These are phyloP conservation scores for Lactarius psammicola DNA, from an alignment of 768 basidiomycete species.

Conservation along the genomic window DNA sequence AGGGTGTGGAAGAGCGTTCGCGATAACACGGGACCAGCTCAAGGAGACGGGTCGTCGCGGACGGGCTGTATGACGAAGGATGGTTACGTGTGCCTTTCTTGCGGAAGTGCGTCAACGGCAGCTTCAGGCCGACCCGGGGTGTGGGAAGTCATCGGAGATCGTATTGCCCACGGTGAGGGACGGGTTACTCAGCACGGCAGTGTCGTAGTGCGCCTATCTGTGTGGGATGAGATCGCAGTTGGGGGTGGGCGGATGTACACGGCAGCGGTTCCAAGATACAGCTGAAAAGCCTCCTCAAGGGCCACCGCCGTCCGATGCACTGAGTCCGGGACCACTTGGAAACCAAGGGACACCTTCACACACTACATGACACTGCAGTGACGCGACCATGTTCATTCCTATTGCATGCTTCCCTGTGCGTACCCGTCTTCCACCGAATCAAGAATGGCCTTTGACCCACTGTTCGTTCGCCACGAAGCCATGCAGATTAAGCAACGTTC, in stretches of 20 bases:
- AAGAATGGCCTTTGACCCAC: conserved; percentile 8
- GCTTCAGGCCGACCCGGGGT: conserved; percentile 10
- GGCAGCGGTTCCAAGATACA: conserved; percentile 1
- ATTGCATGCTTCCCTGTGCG: conserved; percentile 25
- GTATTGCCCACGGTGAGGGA: conserved; percentile 8
- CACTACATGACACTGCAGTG: conserved; percentile 14
- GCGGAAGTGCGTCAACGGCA: conserved; percentile 21
- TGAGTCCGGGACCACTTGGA: conserved; percentile 10
- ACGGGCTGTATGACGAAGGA: conserved; percentile 7
- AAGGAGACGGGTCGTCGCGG: conserved; percentile 24
- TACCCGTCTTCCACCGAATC: conserved; percentile 15
- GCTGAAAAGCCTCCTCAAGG: not conserved
- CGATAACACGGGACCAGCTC: conserved; percentile 9
- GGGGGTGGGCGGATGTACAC: conserved; percentile 23
- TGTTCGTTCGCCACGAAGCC: conserved; percentile 18
- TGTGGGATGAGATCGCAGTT: conserved; percentile 20
- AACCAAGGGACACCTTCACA: conserved; percentile 16
- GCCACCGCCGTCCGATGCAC: conserved; percentile 21
- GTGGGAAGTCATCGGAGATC: conserved; percentile 15
- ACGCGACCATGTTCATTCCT: conserved; percentile 10
- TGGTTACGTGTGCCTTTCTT: not conserved
- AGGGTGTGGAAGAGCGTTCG: conserved; percentile 17
- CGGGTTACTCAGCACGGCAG: conserved; percentile 15
- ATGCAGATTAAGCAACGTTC: conserved; percentile 27
- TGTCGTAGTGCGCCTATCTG: conserved; percentile 25